Evolutionary conservation across 2,329 filamentous ascomycete species (phyloP), one percentile per base, ranked within the genome.

Genomic region (Cryphonectria parasitica): DNA sequence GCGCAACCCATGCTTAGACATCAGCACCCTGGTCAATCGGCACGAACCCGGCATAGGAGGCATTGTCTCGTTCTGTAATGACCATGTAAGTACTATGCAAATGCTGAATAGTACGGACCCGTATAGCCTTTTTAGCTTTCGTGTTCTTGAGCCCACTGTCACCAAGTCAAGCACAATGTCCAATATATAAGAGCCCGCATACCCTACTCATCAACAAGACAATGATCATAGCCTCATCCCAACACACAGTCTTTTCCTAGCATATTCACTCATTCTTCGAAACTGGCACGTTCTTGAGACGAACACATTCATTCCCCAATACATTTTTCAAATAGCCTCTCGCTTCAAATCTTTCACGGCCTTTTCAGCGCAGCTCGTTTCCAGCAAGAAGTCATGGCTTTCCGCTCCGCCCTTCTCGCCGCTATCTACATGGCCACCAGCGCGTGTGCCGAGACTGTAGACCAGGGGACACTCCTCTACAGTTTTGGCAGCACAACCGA

Each of bases 401-500:
- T 41, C 19, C 19, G 60, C 22, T 63, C 36, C 4, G 36, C 60
- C 25, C 11, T 63, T 63, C 25, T 41, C 60, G 60, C 60, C 36
- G 60, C 34, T 34, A 25, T 25, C n/a, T 63, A 25, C 36, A 39
- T 63, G 60, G 60, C 36, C 22, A 36, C 31, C 22, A 15, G 60
- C 60, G 60, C n/a, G 36, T 41, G 22, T 63, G 34, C 60, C 36
- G 31, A 63, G 22, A 39, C 60, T 41, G 22, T 61, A 36, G 56
- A 61, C 31, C 60, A 63, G 34, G 60, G 60, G 31, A 63, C 60
- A 22, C 60, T 63, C n/a, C 17, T 63, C 36, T 63, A 39, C 28
- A 41, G 3, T n/a, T 63, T 63, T 11, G 15, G 34, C 60, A 63
- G 31, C 60, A 39, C 36, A 10, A 52, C 45, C 39, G 67, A 69